Evolutionary conservation across 331 rosid genomes (phyloP), one percentile per base, ranked within the genome.

Genomic region (Phaseolus coccineus): DNA sequence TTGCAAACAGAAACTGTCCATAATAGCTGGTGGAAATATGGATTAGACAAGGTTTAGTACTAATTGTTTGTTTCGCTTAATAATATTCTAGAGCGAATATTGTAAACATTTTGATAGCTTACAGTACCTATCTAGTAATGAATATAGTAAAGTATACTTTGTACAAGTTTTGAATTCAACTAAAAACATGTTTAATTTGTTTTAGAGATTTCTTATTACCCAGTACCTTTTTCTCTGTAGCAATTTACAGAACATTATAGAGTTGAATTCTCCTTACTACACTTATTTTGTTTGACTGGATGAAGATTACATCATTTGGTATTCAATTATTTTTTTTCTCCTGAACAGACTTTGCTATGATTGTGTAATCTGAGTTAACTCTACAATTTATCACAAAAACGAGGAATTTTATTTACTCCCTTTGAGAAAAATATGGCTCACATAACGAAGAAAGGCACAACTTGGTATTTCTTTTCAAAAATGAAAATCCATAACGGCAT

Each of bases 391-490:
- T 59, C 30, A 16, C 31, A 62, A 75, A 31, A 35, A 16, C 0
- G 13, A 72, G 61, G 33, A n/a, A 46, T 44, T 25, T 28, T 16
- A 75, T 31, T 42, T 28, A 25, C 48, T 15, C 13, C 46, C 2
- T 14, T 6, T 14, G 62, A 51, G 35, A 28, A 79, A 80, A 63
- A 40, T 5, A 27, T 15, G 69, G 37, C 53, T 22, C 65, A 64
- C 64, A 24, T 35, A n/a, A 15, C 5, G 40, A 40, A 27, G 2
- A 50, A 51, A 7, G 37, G 25, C 11, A 40, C 22, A 35, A 24
- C 55, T 27, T 52, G 30, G 4, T 52, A 73, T 63, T 73, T 61
- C 12, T 73, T 66, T 74, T 57, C 70, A 66, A 55, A 19, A 1
- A 44, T 14, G 37, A 30, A 61, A 64, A 37, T 42, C 33, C 12